Base-by-base conservation (phyloP, 495 filamentous ascomycete species). In the Penicillium arizonense region DNA sequence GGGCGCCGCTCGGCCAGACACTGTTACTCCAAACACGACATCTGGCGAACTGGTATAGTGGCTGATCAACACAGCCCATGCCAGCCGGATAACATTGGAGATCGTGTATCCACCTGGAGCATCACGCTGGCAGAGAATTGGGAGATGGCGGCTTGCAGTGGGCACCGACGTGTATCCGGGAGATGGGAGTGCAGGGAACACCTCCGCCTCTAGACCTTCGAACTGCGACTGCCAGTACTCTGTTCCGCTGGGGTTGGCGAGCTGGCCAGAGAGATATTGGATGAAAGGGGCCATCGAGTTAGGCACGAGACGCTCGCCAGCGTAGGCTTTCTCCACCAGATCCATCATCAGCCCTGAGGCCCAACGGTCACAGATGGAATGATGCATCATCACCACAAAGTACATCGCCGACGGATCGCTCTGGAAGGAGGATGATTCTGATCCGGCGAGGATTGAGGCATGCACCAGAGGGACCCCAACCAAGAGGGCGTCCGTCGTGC, bases 171-270 rank as follows among this genome's bases (percentile, higher is more conserved):
- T 21, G 54, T 83, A 82, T 0, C 68, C 64, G 3, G 65, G 55
- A 21, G 59, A 68, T 0, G 80, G 79, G 4, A 82, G 61, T 3
- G 64, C 32, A 1, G 82, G 82, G 56, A 81, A 83, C 21, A 77
- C 69, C 20, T 67, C 56, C 9, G 70, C 62, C 5, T 55, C 63
- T 5, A 75, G 70, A n/a, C 69, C 71, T 1, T 67, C 51, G 11
- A 84, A 67, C 33, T 61, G 57, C 2, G 62, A 43, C 1, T 66
- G 67, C 55, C 77, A 71, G 44, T 69, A 73, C 44, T 30, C 59
- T n/a, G 6, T n/a, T 45, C 23, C 33, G 23, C 18, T 3, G 12
- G 10, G 2, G n/a, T 24, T 10, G n/a, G 33, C 12, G 10, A 16
- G 0, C 45, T 37, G 35, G 7, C 35, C 35, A 37, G 36, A 41